phyloP scores from a whole-genome alignment of 495 filamentous ascomycete genomes.

The Hypoxylon fuscum region DNA sequence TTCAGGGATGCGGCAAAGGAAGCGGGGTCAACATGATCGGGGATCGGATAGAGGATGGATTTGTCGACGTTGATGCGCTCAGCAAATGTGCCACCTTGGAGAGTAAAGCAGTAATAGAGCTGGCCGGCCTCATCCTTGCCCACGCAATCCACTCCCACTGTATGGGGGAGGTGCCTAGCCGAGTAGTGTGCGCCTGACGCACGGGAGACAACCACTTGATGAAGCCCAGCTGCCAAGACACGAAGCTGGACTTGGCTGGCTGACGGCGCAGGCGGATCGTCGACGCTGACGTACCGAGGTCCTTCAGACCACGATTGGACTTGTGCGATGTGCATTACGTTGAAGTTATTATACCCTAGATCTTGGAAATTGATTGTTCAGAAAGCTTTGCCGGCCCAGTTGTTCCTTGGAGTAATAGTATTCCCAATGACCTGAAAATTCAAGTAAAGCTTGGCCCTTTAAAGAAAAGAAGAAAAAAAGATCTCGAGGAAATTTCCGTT shows the following conservation, averaged over 20 bases:
- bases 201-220: conserved; percentile 54
- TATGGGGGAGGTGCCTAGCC: conserved; percentile 47
- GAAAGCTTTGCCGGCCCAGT: no score
- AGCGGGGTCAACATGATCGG: conserved; percentile 48
- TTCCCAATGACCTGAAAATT: no score
- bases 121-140: conserved; percentile 44
- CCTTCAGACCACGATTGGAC: conserved; percentile 42
- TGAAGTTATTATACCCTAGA: no score
- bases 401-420: no score
- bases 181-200: conserved; percentile 55
- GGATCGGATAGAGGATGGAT: conserved; percentile 40
- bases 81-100: conserved; percentile 44
- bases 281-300: conserved; percentile 30
- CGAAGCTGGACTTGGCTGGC: conserved; percentile 41
- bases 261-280: conserved; percentile 37
- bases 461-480: no score
- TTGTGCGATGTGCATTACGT: conserved; percentile 34
- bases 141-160: conserved; percentile 52
- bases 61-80: conserved; percentile 52
- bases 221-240: conserved; percentile 51
- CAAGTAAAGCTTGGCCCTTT: no score
- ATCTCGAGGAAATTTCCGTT: no score
- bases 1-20: conserved; percentile 57
- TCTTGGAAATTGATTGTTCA: no score
- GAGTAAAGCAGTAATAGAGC: conserved; percentile 51